phyloP scores from a whole-genome alignment of 2,329 filamentous ascomycete genomes.

The Colletotrichum viniferum region DNA sequence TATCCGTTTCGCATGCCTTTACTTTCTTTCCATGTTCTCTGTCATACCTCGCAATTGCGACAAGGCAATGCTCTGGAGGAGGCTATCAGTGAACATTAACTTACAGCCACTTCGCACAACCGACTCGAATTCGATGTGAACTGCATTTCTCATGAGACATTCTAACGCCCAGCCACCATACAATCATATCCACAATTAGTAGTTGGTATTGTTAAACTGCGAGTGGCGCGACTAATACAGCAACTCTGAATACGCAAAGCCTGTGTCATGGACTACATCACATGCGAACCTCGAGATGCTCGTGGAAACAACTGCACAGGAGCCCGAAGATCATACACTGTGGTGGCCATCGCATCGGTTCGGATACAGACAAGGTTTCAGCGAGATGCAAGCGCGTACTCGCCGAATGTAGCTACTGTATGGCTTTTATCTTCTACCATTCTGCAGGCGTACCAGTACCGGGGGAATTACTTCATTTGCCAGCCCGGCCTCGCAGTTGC shows the following conservation, averaged over 20 bases:
- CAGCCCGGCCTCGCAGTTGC: not conserved
- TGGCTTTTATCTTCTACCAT: too few relatives aligned
- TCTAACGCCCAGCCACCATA: not conserved
- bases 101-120: not conserved
- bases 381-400: too few relatives aligned
- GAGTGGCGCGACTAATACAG: not conserved
- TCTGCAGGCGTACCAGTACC: not conserved
- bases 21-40: not conserved
- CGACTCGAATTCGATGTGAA: not conserved
- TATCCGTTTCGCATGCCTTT: not conserved
- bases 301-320: not conserved
- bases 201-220: fast-evolving
- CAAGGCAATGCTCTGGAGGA: fast-evolving
- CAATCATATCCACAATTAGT: too few relatives aligned
- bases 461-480: not conserved
- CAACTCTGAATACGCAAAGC: not conserved
- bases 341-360: too few relatives aligned
- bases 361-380: too few relatives aligned
- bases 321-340: not conserved
- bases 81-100: fast-evolving
- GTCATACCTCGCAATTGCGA: not conserved
- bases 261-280: fast-evolving
- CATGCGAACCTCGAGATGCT: fast-evolving
- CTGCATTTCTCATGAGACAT: not conserved
- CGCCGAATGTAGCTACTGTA: too few relatives aligned